Evolutionary conservation across 2,329 filamentous ascomycete species (phyloP), one percentile per base, ranked within the genome.

Genomic region (Nectriaceae sp.): DNA sequence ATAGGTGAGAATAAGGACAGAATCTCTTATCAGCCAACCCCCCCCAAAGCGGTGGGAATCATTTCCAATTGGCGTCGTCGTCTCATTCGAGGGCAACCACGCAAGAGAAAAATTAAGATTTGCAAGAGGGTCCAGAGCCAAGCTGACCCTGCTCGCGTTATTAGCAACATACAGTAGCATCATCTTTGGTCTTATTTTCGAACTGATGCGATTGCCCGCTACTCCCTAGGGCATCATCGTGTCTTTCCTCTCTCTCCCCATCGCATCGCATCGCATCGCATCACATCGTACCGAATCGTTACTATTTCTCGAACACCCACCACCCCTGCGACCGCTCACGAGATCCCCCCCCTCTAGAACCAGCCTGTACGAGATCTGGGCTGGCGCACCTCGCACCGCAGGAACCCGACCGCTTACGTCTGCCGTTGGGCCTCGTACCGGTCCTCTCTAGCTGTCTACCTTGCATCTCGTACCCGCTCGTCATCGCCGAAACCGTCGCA

Each of bases 201-300:
- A n/a, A n/a, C n/a, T n/a, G n/a, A n/a, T n/a, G n/a, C n/a, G n/a
- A n/a, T n/a, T n/a, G n/a, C n/a, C n/a, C n/a, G n/a, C n/a, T n/a
- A n/a, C n/a, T n/a, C n/a, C 24, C 24, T 6, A 6, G 13, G 24
- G 6, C 24, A 29, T 13, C 13, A 29, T 29, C 24, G 24, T 6
- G 24, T 29, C 24, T 29, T 29, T 29, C 24, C 24, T 29, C 24
- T 13, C 6, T 29, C 24, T 29, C 24, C 13, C 24, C 13, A 42
- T 33, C 37, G 16, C 37, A 41, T 21, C 20, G 20, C 38, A 47
- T 51, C 40, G 44, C 44, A 45, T 42, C 22, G 33, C 47, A 39
- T 44, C 22, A 22, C 39, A 42, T 38, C 40, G 33, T 31, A 42
- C 36, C 24, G n/a, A 13, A n/a, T n/a, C n/a, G n/a, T n/a, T n/a